Base-by-base conservation (phyloP, 2,329 filamentous ascomycete species). In the Hymenoscyphus linearis region DNA sequence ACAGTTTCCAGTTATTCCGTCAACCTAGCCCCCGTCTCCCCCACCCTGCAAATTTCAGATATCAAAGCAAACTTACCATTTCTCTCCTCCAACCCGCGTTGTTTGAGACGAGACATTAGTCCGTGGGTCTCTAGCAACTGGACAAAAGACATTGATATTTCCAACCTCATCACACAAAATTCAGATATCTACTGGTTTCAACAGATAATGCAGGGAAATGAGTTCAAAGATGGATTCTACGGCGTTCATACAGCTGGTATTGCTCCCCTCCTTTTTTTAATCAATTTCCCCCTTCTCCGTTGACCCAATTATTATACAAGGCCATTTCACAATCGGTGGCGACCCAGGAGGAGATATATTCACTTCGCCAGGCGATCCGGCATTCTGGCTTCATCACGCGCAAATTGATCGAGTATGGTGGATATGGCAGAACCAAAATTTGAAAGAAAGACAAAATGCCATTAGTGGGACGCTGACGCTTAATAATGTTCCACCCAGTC, bases 351-450 rank as follows among this genome's bases (percentile, higher is more conserved):
- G 73, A 26, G 79, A 80, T 60, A 72, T 76, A 60, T 75, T 74
- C 62, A 73, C 76, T 55, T 77, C 75, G n/a, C 74, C 78, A 0
- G 71, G 75, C 1, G 78, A 80, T 60, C 78, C 78, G 2, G 76
- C 69, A 1, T 80, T 80, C 68, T 79, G 75, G 60, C 66, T 78
- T 13, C 77, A 80, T 61, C 78, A 80, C 58, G 76, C 71, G 0
- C 73, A 77, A 66, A 74, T 80, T 56, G 78, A 80, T 64, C 72
- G 78, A 13, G 69, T 77, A 60, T 78, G 77, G 66, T 78, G 75
- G 67, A 74, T 79, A 63, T 80, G 77, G 77, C 77, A 79, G 69
- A 78, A 76, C 54, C 72, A 77, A n/a, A 74, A 79, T 65, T 75
- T 67, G 69, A 69, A 36, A 69, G 75, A 37, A 61, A 61, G 67